Evolutionary conservation across 2,329 filamentous ascomycete genomes (phyloP).

Genomic region (Volutella citrinella): DNA sequence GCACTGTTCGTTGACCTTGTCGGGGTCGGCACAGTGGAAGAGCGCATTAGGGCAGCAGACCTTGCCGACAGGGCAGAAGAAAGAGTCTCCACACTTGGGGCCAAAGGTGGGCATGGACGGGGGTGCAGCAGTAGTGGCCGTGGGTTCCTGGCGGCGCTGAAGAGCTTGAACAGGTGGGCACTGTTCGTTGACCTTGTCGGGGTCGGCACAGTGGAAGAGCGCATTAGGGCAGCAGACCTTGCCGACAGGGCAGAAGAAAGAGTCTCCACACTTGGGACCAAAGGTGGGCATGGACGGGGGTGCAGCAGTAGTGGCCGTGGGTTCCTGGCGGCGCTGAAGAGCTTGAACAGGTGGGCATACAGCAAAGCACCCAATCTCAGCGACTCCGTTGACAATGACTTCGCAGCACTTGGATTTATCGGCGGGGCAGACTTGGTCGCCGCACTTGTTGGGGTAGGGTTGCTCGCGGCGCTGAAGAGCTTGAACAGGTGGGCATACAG

Average conservation of each 20-base stretch:
- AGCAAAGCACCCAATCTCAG: slow-evolving; percentile 6
- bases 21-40: slow-evolving; percentile 8
- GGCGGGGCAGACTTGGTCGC: slow-evolving; percentile 5
- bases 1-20: slow-evolving; percentile 8
- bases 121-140: not conserved
- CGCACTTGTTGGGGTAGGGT: slow-evolving; percentile 10
- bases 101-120: slow-evolving; percentile 3
- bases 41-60: slow-evolving; percentile 10
- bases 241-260: slow-evolving; percentile 9
- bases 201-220: slow-evolving; percentile 9
- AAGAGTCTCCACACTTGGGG: slow-evolving; percentile 11
- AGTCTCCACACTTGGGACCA: slow-evolving; percentile 11
- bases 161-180: slow-evolving; percentile 9
- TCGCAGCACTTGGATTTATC: slow-evolving; percentile 5
- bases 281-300: slow-evolving; percentile 1
- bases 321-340: slow-evolving; percentile 3
- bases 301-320: not conserved
- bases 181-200: slow-evolving; percentile 7
- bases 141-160: slow-evolving; percentile 3
- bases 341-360: slow-evolving; percentile 7
- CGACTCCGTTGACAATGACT: slow-evolving; percentile 6
- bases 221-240: slow-evolving; percentile 10
- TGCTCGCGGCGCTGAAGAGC: slow-evolving; percentile 3
- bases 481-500: slow-evolving; percentile 8
- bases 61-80: slow-evolving; percentile 9